These are phyloP conservation scores for Cystofilobasidium macerans DNA, from an alignment of 768 basidiomycete genomes.

Conservation along the genomic window DNA sequence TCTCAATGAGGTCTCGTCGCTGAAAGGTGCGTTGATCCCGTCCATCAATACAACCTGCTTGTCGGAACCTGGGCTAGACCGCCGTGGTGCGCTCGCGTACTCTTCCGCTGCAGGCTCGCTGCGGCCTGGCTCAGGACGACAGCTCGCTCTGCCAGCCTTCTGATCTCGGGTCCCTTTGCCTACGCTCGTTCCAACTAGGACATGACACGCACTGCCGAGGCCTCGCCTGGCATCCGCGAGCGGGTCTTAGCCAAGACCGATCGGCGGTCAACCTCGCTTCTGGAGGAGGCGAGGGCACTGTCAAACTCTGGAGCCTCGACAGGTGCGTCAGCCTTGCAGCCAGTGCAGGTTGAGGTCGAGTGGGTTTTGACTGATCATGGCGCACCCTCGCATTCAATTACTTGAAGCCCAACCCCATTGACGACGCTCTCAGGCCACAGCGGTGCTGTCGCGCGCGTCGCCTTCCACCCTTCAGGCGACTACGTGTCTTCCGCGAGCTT, in stretches of 20 bases:
- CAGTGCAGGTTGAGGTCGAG: too few relatives aligned
- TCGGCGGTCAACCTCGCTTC: slow-evolving; percentile 73
- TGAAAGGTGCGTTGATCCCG: slow-evolving; percentile 56
- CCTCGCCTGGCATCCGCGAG: slow-evolving; percentile 93
- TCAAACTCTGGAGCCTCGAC: slow-evolving; percentile 80
- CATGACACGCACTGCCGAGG: slow-evolving; percentile 88
- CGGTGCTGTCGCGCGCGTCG: slow-evolving; percentile 81
- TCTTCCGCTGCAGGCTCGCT: not conserved
- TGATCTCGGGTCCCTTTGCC: too few relatives aligned
- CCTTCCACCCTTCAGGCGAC: slow-evolving; percentile 89
- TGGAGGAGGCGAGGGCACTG: slow-evolving; percentile 73
- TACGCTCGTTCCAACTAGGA: slow-evolving; percentile 45
- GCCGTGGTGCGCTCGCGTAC: not conserved
- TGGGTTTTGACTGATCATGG: too few relatives aligned
- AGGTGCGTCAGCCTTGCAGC: slow-evolving; percentile 47
- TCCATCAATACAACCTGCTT: not conserved
- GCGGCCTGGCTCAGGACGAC: too few relatives aligned
- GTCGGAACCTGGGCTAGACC: not conserved
- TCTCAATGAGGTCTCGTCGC: slow-evolving; percentile 63
- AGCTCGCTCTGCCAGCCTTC: too few relatives aligned
- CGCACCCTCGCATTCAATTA: too few relatives aligned
- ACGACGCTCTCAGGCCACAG: slow-evolving; percentile 77
- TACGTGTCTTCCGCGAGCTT: slow-evolving; percentile 92
- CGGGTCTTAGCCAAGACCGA: slow-evolving; percentile 58
- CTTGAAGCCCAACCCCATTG: slow-evolving; percentile 71